phyloP scores from a whole-genome alignment of 164 flowering plant species.

The Magnolia sinica region DNA sequence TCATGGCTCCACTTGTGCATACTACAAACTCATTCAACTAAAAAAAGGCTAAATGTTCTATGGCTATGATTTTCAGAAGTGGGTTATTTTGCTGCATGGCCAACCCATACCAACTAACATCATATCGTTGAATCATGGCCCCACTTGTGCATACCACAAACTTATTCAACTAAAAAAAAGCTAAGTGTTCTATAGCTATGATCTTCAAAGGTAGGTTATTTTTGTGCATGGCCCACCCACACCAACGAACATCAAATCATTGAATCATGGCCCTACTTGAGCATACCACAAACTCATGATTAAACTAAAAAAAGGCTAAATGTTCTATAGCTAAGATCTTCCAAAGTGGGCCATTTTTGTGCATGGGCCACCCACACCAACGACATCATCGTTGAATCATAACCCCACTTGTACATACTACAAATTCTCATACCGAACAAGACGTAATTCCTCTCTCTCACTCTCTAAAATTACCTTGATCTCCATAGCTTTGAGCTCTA shows the following conservation, averaged over 20 bases:
- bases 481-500: constrained; percentile 33
- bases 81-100: too few species aligned
- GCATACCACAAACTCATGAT: too few species aligned
- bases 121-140: background rate
- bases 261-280: background rate
- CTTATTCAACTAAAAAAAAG: too few species aligned
- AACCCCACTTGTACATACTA: background rate
- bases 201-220: too few species aligned
- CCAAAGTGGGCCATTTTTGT: too few species aligned
- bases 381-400: background rate
- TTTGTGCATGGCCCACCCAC: background rate
- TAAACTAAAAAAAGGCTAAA: background rate
- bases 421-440: too few species aligned
- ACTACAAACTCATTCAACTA: too few species aligned
- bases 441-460: background rate
- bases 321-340: too few species aligned
- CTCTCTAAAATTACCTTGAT: constrained; percentile 21
- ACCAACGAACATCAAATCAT: background rate
- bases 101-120: too few species aligned
- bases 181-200: too few species aligned
- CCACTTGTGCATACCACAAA: background rate
- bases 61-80: too few species aligned
- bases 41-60: background rate
- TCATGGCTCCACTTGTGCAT: background rate
- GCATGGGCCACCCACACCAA: too few species aligned